Base-by-base conservation (phyloP, 495 filamentous ascomycete genomes). In the Aspergillus conjunctus region DNA sequence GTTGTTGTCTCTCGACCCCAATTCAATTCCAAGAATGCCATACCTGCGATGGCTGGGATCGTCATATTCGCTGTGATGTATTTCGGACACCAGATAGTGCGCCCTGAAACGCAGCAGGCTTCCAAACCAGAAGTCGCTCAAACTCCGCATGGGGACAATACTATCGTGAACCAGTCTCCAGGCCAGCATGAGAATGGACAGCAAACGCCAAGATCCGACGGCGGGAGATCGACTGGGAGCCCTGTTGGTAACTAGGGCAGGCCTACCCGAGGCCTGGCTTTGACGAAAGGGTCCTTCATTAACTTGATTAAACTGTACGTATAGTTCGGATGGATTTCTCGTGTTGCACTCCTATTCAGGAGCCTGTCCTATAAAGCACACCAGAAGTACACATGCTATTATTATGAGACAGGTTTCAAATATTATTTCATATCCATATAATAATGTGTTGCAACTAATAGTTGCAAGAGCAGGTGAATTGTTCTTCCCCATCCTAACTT, bases 41-140 rank as follows among this genome's bases (percentile, higher is more conserved):
- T 88, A 21, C 78, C 82, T 11, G 79, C 84, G 30, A 89, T 90
- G 54, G 77, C 86, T 58, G 83, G 85, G 12, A 74, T 91, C 7
- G 79, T 78, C 3, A 75, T 87, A 59, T 88, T 87, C 64, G 66
- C 77, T 12, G 34, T 72, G 21, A 72, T 90, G 20, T 69, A 69
- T 41, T 39, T 58, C n/a, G 62, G 64, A 14, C 67, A 69, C 26
- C 58, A 41, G 22, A 12, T 60, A 51, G 22, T 9, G 17, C 26
- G 43, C 18, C 20, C 56, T 21, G 30, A 30, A 4, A 50, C 57
- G 7, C 37, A 34, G 14, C 34, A 43, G 22, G 26, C 26, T 26
- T 26, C 26, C 52, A 55, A 46, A 17, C 30, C 43, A 12, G 22
- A 51, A 6, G 15, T 45, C 12, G 30, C 53, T n/a, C 14, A 10